phyloP scores from a whole-genome alignment of 192 early-diverging fungal genomes.

The Lunasporangiospora selenospora region DNA sequence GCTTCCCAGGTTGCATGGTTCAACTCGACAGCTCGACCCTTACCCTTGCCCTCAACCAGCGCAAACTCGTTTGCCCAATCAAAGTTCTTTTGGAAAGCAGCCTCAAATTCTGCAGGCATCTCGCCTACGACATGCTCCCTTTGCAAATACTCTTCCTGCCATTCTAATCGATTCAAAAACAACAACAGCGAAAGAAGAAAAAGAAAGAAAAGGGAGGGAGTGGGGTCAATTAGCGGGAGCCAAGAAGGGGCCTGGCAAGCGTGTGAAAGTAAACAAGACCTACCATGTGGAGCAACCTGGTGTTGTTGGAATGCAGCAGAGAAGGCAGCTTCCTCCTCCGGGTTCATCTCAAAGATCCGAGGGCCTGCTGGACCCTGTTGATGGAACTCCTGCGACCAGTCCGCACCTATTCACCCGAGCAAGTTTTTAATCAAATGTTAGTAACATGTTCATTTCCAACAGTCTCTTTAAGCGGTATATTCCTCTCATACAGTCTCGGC shows the following conservation, averaged over 20 bases:
- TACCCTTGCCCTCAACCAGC: slow-evolving; percentile 66
- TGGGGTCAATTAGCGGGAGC: neutral
- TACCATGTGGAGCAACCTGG: slow-evolving; percentile 41
- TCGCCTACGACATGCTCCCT: slow-evolving; percentile 50
- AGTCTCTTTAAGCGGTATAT: no score
- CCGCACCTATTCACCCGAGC: slow-evolving; percentile 34
- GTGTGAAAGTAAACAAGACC: neutral
- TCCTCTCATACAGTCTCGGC: no score
- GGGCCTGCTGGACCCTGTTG: slow-evolving; percentile 23
- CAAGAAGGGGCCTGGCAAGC: no score
- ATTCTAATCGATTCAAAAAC: slow-evolving; percentile 26
- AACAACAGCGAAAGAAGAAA: no score
- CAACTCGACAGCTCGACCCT: slow-evolving; percentile 47
- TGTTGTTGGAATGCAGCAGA: slow-evolving; percentile 53
- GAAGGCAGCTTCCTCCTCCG: slow-evolving; percentile 58
- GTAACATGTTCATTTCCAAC: no score
- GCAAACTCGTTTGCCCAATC: slow-evolving; percentile 84
- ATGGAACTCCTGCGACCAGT: slow-evolving; percentile 54
- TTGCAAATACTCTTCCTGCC: slow-evolving; percentile 61
- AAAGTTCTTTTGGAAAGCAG: slow-evolving; percentile 64
- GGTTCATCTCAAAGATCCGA: slow-evolving; percentile 55
- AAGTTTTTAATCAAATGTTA: no score
- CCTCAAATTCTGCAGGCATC: slow-evolving; percentile 61
- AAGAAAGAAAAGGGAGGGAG: neutral
- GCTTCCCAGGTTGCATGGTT: slow-evolving; percentile 63